These are phyloP conservation scores for Fusarium sp. DNA, from an alignment of 2,329 filamentous ascomycete species.

Conservation along the genomic window DNA sequence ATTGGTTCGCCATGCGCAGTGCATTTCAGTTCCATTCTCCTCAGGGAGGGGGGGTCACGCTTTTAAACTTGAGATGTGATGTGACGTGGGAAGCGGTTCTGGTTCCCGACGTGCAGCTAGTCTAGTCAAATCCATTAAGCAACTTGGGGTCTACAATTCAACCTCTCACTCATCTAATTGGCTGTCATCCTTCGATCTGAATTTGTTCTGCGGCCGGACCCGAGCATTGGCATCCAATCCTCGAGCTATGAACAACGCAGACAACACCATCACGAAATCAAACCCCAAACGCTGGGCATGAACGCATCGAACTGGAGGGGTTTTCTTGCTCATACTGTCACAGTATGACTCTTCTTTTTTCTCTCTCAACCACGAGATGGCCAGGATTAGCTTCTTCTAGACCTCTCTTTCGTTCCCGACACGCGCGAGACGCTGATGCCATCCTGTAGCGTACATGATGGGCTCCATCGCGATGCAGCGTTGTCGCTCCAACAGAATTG, in stretches of 20 bases:
- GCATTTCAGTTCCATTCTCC: not conserved
- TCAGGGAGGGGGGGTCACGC: constrained; percentile 15
- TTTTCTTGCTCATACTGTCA: constrained; percentile 3
- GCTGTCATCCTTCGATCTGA: constrained; percentile 16
- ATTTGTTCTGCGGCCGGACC: constrained; percentile 32
- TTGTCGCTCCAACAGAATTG: constrained; percentile 34
- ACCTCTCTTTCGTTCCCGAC: constrained; percentile 41
- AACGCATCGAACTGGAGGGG: constrained; percentile 46
- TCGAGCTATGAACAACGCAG: constrained; percentile 38
- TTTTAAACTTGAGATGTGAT: constrained; percentile 33
- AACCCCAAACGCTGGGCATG: constrained; percentile 42
- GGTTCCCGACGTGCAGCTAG: constrained; percentile 42
- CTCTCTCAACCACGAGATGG: constrained; percentile 11
- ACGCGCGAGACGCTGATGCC: constrained; percentile 28
- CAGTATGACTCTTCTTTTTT: constrained; percentile 40
- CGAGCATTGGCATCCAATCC: constrained; percentile 21
- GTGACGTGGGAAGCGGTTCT: constrained; percentile 38
- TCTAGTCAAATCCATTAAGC: constrained; percentile 19
- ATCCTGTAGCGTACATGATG: constrained; percentile 2
- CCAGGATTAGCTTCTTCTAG: constrained; percentile 23
- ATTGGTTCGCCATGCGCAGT: constrained; percentile 29
- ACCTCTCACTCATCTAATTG: constrained; percentile 1
- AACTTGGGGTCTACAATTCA: not conserved
- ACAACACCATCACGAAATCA: constrained; percentile 37
- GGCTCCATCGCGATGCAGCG: constrained; percentile 43